These are phyloP conservation scores for Pyrus betulifolia DNA, from an alignment of 306 rosid genomes.

Conservation along the genomic window DNA sequence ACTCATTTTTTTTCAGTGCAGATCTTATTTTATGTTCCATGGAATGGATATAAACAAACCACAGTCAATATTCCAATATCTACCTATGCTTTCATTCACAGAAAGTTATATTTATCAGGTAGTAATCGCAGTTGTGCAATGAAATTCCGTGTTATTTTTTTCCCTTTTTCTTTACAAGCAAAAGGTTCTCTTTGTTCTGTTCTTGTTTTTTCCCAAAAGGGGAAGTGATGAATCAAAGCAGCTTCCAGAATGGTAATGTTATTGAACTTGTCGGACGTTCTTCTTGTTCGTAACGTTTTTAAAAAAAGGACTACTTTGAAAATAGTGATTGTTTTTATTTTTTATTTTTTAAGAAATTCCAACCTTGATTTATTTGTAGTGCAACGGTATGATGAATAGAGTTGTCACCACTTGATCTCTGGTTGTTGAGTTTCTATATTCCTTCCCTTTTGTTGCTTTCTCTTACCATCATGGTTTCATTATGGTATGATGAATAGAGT, in stretches of 20 bases:
- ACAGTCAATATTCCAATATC: slow-evolving; percentile 56
- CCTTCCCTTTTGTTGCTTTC: slow-evolving; percentile 12
- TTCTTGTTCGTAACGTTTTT: background rate
- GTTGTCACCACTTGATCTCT: background rate
- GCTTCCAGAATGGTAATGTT: background rate
- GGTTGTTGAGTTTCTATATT: background rate
- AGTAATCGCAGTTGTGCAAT: slow-evolving; percentile 2
- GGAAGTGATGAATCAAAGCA: background rate
- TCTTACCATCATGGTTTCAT: slow-evolving; percentile 17
- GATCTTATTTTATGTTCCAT: slow-evolving; percentile 94
- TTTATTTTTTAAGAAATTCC: background rate
- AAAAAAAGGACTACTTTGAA: background rate
- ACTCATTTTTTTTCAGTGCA: slow-evolving; percentile 55
- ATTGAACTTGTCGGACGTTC: background rate
- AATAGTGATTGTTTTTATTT: background rate
- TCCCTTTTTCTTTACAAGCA: background rate
- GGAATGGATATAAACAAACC: slow-evolving; percentile 70
- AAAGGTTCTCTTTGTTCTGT: background rate
- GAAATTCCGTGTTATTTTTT: slow-evolving; percentile 6
- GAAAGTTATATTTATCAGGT: slow-evolving; percentile 95
- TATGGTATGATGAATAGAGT: background rate
- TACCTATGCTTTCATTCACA: slow-evolving; percentile 74
- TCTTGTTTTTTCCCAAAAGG: background rate
- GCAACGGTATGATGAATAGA: background rate
- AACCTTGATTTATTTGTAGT: background rate